Percentiles rank a stretch among this genome's conserved stretches.
Evolutionary conservation across 805 yeast species (phyloP).

Genomic region (Komagataella ulmi): DNA sequence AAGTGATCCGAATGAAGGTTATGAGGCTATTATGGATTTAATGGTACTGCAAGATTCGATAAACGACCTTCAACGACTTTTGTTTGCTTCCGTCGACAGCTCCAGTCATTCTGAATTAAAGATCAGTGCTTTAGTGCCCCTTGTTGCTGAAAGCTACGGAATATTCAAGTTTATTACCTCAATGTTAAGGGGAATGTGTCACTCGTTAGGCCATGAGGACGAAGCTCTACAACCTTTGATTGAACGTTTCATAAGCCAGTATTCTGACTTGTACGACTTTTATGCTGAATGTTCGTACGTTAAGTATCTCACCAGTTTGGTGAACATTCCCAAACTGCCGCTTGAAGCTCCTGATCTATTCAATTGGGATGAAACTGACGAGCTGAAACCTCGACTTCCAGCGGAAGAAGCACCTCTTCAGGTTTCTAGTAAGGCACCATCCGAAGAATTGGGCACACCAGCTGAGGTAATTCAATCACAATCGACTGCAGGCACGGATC

Average conservation of each 20-base stretch:
- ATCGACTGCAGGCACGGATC: conserved; percentile 38
- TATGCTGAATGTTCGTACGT: conserved; percentile 85
- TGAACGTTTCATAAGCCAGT: conserved; percentile 60
- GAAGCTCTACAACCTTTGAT: conserved; percentile 57
- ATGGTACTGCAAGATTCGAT: conserved; percentile 77
- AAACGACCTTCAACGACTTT: conserved; percentile 62
- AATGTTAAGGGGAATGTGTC: conserved; percentile 74
- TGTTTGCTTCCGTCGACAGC: conserved; percentile 58
- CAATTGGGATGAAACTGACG: conserved; percentile 27
- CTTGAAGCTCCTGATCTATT: conserved; percentile 46
- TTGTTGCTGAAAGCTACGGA: conserved; percentile 86
- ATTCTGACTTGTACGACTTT: conserved; percentile 59
- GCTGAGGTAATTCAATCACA: conserved; percentile 35
- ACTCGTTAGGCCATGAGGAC: conserved; percentile 55
- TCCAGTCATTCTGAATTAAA: conserved; percentile 58
- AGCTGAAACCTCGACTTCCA: conserved; percentile 13
- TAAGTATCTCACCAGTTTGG: conserved; percentile 66
- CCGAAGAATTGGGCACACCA: conserved; percentile 19
- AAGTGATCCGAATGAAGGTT: conserved; percentile 92
- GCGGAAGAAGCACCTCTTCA: conserved; percentile 8
- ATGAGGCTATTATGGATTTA: conserved; percentile 74
- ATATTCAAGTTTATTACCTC: conserved; percentile 80
- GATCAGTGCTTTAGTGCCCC: conserved; percentile 77
- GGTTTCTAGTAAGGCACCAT: conserved; percentile 11
- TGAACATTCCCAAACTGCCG: conserved; percentile 63